A percentile compares a stretch with the other conserved stretches of the same genome.
Evolutionary conservation across 2,329 filamentous ascomycete genomes (phyloP).

Genomic region (Ceratocystis colombiana): DNA sequence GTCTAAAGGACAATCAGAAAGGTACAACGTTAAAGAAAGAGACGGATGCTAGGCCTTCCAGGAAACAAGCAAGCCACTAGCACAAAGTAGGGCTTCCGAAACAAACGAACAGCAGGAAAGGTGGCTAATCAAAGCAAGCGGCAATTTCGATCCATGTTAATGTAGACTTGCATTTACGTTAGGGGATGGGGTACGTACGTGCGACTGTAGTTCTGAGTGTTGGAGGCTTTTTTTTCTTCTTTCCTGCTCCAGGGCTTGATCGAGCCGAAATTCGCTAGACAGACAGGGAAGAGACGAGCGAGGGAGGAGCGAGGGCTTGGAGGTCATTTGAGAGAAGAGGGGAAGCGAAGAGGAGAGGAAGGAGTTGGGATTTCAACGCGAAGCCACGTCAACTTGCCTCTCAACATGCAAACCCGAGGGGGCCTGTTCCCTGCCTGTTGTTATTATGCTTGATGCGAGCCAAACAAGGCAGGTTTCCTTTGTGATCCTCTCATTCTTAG

Average conservation of each 20-base stretch:
- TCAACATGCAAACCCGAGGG: neutral
- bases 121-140: neutral
- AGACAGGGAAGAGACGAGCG: neutral
- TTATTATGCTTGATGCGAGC: no score
- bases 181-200: neutral
- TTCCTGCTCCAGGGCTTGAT: neutral
- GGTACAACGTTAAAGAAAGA: neutral
- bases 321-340: neutral
- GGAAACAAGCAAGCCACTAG: neutral
- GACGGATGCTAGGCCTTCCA: neutral
- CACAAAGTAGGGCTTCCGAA: neutral
- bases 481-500: neutral
- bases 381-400: conserved; percentile 13
- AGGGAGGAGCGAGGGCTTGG: no score
- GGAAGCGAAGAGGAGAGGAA: neutral
- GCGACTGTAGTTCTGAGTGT: neutral
- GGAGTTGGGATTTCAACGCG: conserved; percentile 7
- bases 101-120: neutral
- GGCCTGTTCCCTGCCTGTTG: conserved; percentile 5
- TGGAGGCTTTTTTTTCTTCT: neutral
- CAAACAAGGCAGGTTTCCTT: no score
- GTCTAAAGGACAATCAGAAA: neutral
- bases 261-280: conserved; percentile 10
- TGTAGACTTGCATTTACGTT: neutral
- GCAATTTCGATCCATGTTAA: neutral